Conservation (phyloP, 2,329 filamentous ascomycete genomes). For the Fusarium goolgardi region DNA sequence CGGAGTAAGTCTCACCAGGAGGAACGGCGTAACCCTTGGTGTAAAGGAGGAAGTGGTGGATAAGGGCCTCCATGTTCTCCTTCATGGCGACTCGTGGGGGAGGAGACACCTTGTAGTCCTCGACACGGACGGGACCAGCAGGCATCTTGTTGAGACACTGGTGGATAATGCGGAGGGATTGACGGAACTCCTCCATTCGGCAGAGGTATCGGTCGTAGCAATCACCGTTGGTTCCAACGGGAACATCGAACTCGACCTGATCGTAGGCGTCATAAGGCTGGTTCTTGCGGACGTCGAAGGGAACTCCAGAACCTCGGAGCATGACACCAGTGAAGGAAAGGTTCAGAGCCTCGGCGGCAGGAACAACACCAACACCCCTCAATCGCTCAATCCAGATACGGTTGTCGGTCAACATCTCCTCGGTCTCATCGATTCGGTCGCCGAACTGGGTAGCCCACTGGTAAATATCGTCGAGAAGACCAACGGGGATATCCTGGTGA, state of each 20-base stretch:
- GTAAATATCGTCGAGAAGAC: conserved; percentile 98
- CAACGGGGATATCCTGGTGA: conserved; percentile 91
- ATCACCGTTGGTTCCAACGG: conserved; percentile 95
- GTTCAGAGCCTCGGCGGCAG: conserved; percentile 93
- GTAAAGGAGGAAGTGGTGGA: conserved; percentile 98
- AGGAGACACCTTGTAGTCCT: conserved; percentile 98
- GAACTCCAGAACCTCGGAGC: conserved; percentile 95
- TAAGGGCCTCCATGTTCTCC: conserved; percentile 99
- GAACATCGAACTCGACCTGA: conserved; percentile 97
- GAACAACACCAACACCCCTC: conserved; percentile 90
- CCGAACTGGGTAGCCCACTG: conserved; percentile 99
- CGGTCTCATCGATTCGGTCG: conserved; percentile 98
- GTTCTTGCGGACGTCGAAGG: conserved; percentile 96
- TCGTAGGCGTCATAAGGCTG: conserved; percentile 98
- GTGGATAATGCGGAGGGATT: conserved; percentile 97
- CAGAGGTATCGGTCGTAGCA: conserved; percentile 99
- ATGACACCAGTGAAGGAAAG: conserved; percentile 97
- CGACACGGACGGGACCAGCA: conserved; percentile 89
- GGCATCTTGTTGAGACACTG: conserved; percentile 99
- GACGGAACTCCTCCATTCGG: conserved; percentile 99
- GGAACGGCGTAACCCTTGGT: conserved; percentile 98
- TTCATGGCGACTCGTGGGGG: conserved; percentile 99
- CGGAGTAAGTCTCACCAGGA: conserved; percentile 96
- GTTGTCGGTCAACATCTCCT: conserved; percentile 98
- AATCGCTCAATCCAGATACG: conserved; percentile 98